Evolutionary conservation across 495 filamentous ascomycete genomes (phyloP).

Genomic region (Penicillium atrosanguineum): DNA sequence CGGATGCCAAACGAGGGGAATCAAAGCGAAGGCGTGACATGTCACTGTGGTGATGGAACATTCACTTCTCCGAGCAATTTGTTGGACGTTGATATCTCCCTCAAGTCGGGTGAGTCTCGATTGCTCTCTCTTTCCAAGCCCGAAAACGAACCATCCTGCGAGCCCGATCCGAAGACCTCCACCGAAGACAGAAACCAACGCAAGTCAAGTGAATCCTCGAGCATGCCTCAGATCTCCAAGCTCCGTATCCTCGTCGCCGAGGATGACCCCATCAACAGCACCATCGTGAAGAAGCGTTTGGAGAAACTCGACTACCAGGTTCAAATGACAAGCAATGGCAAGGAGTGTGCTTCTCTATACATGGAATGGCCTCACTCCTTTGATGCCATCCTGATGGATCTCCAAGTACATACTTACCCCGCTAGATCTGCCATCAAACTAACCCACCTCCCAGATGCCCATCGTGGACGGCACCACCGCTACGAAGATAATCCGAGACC

Average conservation of each 20-base stretch:
- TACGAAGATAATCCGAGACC: slow-evolving; percentile 75
- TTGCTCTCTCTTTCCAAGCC: slow-evolving; percentile 5
- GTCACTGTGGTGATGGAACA: slow-evolving; percentile 14
- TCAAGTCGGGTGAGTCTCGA: slow-evolving; percentile 15
- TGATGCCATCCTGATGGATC: slow-evolving; percentile 91
- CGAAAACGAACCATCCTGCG: neutral
- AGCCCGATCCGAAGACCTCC: neutral
- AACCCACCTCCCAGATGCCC: slow-evolving; percentile 64
- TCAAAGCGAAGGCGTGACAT: neutral
- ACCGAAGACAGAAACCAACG: neutral
- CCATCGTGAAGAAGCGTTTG: slow-evolving; percentile 74
- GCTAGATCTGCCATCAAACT: neutral
- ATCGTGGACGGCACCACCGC: slow-evolving; percentile 81
- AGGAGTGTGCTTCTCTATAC: slow-evolving; percentile 73
- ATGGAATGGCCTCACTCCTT: slow-evolving; percentile 54
- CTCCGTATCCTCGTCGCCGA: slow-evolving; percentile 76
- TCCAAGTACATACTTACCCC: slow-evolving; percentile 60
- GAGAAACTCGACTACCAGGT: slow-evolving; percentile 75
- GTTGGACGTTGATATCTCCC: slow-evolving; percentile 12
- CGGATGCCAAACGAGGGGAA: neutral
- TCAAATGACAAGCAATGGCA: slow-evolving; percentile 71
- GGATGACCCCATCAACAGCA: slow-evolving; percentile 87
- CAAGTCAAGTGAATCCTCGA: neutral
- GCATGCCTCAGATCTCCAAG: slow-evolving; percentile 10
- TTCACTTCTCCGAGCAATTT: slow-evolving; percentile 6